Evolutionary conservation across 176 grass and related monocot species (phyloP).

Genomic region (Otatea glauca): DNA sequence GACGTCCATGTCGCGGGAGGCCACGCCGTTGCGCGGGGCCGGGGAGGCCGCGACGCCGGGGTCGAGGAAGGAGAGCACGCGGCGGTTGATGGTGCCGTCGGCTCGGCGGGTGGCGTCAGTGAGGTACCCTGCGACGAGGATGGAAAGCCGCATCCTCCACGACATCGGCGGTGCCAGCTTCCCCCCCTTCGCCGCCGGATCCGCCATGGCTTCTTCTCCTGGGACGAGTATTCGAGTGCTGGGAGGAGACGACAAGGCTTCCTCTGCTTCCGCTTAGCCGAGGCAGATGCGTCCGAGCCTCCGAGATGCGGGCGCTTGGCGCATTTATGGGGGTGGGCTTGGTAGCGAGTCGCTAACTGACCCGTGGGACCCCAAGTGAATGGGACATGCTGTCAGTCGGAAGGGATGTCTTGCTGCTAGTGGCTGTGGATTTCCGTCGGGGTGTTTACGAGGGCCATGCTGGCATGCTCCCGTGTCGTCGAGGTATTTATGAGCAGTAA

Average conservation of each 20-base stretch:
- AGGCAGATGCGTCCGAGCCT: background rate
- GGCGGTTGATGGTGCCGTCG: constrained; percentile 73
- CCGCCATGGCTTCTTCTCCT: background rate
- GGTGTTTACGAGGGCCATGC: background rate
- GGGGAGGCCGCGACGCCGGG: constrained; percentile 12
- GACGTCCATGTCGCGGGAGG: constrained; percentile 49
- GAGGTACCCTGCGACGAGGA: constrained; percentile 38
- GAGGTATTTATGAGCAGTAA: background rate
- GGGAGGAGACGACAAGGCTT: background rate
- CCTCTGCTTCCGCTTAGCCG: background rate
- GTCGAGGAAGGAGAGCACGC: constrained; percentile 56
- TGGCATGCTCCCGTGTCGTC: background rate
- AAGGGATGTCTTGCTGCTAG: accelerated
- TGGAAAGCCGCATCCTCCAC: constrained; percentile 52
- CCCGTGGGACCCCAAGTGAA: background rate
- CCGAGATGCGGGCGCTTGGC: background rate
- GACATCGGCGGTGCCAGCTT: constrained; percentile 58
- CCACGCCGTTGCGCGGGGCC: constrained; percentile 48
- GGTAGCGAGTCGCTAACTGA: background rate
- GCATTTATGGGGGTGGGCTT: background rate
- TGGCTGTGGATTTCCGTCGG: background rate
- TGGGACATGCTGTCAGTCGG: background rate
- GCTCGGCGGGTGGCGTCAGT: constrained; percentile 58
- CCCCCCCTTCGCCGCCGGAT: background rate
- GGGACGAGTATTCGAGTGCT: background rate